Evolutionary conservation across 176 grass and related monocot genomes (phyloP).

Genomic region (Luzula sylvatica): DNA sequence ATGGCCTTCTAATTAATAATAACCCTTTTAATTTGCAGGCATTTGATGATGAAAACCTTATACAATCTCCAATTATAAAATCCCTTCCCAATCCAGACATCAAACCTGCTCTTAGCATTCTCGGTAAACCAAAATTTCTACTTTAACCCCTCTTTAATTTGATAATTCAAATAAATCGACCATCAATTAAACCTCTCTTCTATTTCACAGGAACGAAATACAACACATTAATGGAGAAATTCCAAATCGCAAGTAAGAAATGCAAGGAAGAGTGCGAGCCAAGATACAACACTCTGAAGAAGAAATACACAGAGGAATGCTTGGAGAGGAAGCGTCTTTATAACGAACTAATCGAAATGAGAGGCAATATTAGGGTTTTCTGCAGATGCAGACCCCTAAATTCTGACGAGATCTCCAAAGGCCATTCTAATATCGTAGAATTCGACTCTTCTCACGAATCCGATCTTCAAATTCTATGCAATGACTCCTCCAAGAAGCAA

Average conservation of each 20-base stretch:
- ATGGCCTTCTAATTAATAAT: no score
- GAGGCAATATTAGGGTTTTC: constrained; percentile 91
- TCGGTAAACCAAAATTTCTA: constrained; percentile 33
- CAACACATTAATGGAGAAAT: constrained; percentile 42
- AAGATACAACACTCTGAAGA: constrained; percentile 47
- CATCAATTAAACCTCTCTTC: constrained; percentile 5
- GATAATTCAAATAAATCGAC: neutral
- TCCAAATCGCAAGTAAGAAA: constrained; percentile 25
- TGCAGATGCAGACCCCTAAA: constrained; percentile 69
- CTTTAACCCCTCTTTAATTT: neutral
- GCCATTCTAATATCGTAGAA: constrained; percentile 45
- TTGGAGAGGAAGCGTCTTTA: constrained; percentile 46
- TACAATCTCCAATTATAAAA: constrained; percentile 48
- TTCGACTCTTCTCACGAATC: constrained; percentile 44
- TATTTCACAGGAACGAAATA: constrained; percentile 49
- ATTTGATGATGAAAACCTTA: constrained; percentile 21
- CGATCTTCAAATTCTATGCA: constrained; percentile 47
- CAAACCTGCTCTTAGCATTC: constrained; percentile 33
- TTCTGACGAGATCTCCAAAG: constrained; percentile 48
- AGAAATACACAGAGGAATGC: constrained; percentile 54
- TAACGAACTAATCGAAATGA: constrained; percentile 79
- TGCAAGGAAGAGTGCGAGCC: constrained; percentile 52
- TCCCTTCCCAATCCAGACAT: constrained; percentile 35
- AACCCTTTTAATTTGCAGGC: constrained; percentile 24
- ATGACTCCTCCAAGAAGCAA: constrained; percentile 48